These are phyloP conservation scores for Ajuga chamaepitys DNA, from an alignment of 257 asterid genomes.

Conservation along the genomic window DNA sequence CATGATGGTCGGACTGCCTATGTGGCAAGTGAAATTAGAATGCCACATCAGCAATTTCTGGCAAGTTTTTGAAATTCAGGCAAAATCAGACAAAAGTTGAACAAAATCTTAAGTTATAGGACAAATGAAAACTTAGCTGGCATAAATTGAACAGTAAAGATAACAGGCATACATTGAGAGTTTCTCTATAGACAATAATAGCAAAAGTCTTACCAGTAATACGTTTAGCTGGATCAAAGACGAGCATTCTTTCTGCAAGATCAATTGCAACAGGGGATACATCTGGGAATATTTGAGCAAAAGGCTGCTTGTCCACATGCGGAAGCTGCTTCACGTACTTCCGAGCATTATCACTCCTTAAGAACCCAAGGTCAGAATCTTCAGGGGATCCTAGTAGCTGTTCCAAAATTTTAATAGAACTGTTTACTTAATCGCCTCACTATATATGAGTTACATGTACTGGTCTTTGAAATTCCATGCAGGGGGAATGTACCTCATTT, in stretches of 20 bases:
- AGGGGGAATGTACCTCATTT: constrained; percentile 32
- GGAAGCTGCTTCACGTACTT: constrained; percentile 73
- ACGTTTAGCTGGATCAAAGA: constrained; percentile 82
- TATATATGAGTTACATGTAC: neutral
- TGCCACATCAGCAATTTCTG: too few relatives aligned
- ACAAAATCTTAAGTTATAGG: too few relatives aligned
- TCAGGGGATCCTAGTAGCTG: constrained; percentile 87
- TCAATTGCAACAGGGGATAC: constrained; percentile 65
- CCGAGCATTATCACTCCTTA: constrained; percentile 73
- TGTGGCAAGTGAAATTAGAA: too few relatives aligned
- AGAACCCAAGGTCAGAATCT: constrained; percentile 79
- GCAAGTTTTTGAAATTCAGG: too few relatives aligned
- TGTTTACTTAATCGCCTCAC: neutral
- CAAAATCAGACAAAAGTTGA: too few relatives aligned
- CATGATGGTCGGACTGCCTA: too few relatives aligned
- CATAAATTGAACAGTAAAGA: too few relatives aligned
- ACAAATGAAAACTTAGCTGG: too few relatives aligned
- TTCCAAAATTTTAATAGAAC: constrained; percentile 9
- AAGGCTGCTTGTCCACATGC: constrained; percentile 46
- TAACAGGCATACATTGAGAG: too few relatives aligned
- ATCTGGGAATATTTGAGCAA: constrained; percentile 50
- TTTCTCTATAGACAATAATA: too few relatives aligned
- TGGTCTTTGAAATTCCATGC: neutral
- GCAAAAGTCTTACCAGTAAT: constrained; percentile 59
- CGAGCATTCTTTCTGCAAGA: constrained; percentile 74